Base-by-base conservation (phyloP, 306 rosid species). In the Cajanus cajan region DNA sequence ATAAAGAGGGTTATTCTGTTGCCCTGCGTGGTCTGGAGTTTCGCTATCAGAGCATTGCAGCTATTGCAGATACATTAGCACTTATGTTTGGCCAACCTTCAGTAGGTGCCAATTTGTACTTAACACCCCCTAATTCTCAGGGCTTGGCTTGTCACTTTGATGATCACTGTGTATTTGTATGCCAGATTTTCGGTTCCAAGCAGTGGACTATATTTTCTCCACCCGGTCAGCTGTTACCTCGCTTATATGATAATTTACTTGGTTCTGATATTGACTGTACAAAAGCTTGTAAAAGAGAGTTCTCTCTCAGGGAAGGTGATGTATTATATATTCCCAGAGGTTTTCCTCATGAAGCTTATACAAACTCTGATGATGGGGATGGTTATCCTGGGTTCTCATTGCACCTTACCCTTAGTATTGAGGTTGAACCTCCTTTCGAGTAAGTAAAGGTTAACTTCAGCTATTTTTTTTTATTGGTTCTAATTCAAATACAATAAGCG, bases 361-460 rank as follows among this genome's bases (percentile, higher is more conserved):
- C 93, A 24, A 80, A 64, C 25, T 79, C 79, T 76, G 76, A 22
- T 24, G 71, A 59, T 76, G 77, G 78, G 57, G 86, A 81, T 68
- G 85, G 73, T 58, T 84, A 92, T 71, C 55, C 87, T 82, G 85
- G 80, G 78, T 85, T 83, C 78, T 93, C 97, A 66, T 73, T 91
- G 71, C 98, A 93, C 76, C 88, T 93, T 33, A 93, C 98, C 61
- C 84, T 93, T 78, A 89, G 97, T 47, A 77, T 93, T 70, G 98
- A 93, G 88, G 90, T 93, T 36, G 98, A 93, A 83, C 95, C 95
- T 70, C 90, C 95, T 68, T 93, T 93, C 5, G 95, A 86, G 98
- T 93, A 90, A 88, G 98, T 90, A 71, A 78, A 74, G 40, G 40
- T 82, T 78, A 69, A 61, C 37, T 73, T 52, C 1, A 33, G 19